Conservation (phyloP, 352 stramenopile genomes). For the Pythium aristosporum region DNA sequence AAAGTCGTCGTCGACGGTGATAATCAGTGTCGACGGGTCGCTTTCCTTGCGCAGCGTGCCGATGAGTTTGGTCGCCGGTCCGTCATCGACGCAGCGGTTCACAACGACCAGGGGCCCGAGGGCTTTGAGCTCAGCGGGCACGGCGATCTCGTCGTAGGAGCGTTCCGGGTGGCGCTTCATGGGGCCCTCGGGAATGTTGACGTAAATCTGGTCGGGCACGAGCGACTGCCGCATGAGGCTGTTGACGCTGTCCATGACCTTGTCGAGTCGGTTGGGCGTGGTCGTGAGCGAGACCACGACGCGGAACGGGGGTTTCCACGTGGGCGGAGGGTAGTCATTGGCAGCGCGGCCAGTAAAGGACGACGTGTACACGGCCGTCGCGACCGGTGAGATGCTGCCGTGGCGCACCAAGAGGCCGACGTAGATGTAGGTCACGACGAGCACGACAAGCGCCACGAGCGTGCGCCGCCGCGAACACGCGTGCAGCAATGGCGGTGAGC, state of each 20-base stretch:
- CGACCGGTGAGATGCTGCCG: slow-evolving; percentile 71
- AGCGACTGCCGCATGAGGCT: slow-evolving; percentile 60
- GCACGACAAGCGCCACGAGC: slow-evolving; percentile 33
- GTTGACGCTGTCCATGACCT: slow-evolving; percentile 76
- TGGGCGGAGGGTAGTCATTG: slow-evolving; percentile 34
- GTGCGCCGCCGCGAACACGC: slow-evolving; percentile 25
- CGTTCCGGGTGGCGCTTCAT: slow-evolving; percentile 79
- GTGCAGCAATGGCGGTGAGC: slow-evolving; percentile 14
- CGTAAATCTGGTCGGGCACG: slow-evolving; percentile 72
- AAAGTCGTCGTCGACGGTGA: slow-evolving; percentile 85
- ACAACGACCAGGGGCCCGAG: slow-evolving; percentile 55
- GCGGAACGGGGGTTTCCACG: slow-evolving; percentile 67
- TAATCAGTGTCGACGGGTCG: slow-evolving; percentile 64
- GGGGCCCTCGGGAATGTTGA: slow-evolving; percentile 62
- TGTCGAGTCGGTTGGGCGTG: slow-evolving; percentile 64
- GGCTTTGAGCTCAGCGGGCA: slow-evolving; percentile 44
- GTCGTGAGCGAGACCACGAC: slow-evolving; percentile 85
- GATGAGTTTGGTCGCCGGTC: slow-evolving; percentile 76
- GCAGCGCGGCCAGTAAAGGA: slow-evolving; percentile 47
- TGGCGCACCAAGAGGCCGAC: slow-evolving; percentile 66
- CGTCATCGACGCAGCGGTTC: slow-evolving; percentile 79
- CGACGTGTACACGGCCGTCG: slow-evolving; percentile 64
- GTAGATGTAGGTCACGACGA: slow-evolving; percentile 49
- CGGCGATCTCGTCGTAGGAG: slow-evolving; percentile 69
- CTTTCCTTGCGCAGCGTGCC: slow-evolving; percentile 59